Percentiles rank a stretch among this genome's conserved stretches.
Evolutionary conservation across 306 rosid genomes (phyloP).

Genomic region (Senna tora): DNA sequence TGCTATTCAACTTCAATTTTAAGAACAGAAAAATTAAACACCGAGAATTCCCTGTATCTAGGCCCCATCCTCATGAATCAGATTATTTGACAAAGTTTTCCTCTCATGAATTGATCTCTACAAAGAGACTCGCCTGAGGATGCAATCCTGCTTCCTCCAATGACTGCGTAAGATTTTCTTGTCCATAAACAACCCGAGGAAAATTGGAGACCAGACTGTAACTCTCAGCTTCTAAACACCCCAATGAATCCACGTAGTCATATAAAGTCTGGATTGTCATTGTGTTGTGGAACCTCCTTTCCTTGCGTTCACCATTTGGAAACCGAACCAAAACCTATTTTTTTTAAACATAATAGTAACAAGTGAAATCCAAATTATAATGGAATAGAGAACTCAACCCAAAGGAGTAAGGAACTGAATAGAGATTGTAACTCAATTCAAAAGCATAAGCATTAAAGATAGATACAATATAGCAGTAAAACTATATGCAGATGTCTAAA

Average conservation of each 20-base stretch:
- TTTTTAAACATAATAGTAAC: neutral
- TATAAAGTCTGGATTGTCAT: slow-evolving; percentile 71
- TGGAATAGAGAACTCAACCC: slow-evolving; percentile 5
- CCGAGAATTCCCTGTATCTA: slow-evolving; percentile 33
- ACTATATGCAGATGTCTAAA: slow-evolving; percentile 5
- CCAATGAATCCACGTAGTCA: slow-evolving; percentile 92
- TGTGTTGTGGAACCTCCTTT: slow-evolving; percentile 80
- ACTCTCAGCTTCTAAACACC: slow-evolving; percentile 62
- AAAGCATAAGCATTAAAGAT: slow-evolving; percentile 7
- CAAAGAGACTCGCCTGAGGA: slow-evolving; percentile 71
- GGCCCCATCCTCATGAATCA: slow-evolving; percentile 32
- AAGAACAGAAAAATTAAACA: slow-evolving; percentile 32
- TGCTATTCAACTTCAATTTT: slow-evolving; percentile 32
- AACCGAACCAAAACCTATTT: slow-evolving; percentile 91
- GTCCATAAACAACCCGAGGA: slow-evolving; percentile 80
- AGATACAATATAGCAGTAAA: slow-evolving; percentile 3
- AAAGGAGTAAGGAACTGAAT: neutral
- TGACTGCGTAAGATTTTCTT: slow-evolving; percentile 62
- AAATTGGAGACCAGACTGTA: slow-evolving; percentile 89
- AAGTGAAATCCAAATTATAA: slow-evolving; percentile 15
- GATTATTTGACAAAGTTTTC: slow-evolving; percentile 28
- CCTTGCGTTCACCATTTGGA: slow-evolving; percentile 92
- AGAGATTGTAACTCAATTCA: neutral
- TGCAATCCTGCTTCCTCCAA: slow-evolving; percentile 96
- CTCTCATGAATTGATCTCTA: slow-evolving; percentile 48